Conservation (phyloP, 805 yeast species). For the Metschnikowia proteae region DNA sequence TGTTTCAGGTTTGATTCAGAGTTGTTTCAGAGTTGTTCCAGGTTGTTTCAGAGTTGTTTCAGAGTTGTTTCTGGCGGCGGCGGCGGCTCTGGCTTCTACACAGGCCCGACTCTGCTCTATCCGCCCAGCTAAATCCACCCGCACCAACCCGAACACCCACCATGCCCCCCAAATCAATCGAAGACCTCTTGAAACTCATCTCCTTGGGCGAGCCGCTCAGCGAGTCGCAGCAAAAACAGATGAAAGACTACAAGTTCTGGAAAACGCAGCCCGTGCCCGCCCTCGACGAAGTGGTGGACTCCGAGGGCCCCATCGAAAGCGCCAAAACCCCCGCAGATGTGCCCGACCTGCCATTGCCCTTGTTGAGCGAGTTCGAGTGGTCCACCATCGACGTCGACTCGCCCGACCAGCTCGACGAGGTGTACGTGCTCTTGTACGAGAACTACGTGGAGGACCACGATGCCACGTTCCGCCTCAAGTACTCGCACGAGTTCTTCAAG, state of each 20-base stretch:
- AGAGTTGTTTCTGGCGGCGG: too few relatives aligned
- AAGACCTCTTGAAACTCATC: slow-evolving; percentile 55
- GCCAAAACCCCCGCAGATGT: slow-evolving; percentile 68
- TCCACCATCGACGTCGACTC: slow-evolving; percentile 61
- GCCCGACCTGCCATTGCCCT: slow-evolving; percentile 63
- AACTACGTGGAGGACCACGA: slow-evolving; percentile 95
- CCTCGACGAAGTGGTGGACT: slow-evolving; percentile 60
- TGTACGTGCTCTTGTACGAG: slow-evolving; percentile 74
- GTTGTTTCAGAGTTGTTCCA: too few relatives aligned
- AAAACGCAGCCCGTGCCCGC: slow-evolving; percentile 92
- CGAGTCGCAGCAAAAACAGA: slow-evolving; percentile 51
- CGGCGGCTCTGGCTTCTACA: too few relatives aligned
- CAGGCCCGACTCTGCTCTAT: too few relatives aligned
- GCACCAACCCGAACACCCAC: not conserved
- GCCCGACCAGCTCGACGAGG: slow-evolving; percentile 61
- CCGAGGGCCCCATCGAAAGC: slow-evolving; percentile 80
- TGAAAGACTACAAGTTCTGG: slow-evolving; percentile 95
- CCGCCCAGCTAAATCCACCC: not conserved
- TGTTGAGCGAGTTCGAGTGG: slow-evolving; percentile 87
- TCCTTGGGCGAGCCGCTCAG: slow-evolving; percentile 52
- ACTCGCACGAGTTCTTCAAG: slow-evolving; percentile 72
- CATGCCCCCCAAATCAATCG: slow-evolving; percentile 31
- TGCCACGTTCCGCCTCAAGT: slow-evolving; percentile 87
- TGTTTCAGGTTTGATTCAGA: too few relatives aligned
- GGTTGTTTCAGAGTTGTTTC: too few relatives aligned